phyloP scores from a whole-genome alignment of 192 early-diverging fungal species.

The Entrophospora sp. region DNA sequence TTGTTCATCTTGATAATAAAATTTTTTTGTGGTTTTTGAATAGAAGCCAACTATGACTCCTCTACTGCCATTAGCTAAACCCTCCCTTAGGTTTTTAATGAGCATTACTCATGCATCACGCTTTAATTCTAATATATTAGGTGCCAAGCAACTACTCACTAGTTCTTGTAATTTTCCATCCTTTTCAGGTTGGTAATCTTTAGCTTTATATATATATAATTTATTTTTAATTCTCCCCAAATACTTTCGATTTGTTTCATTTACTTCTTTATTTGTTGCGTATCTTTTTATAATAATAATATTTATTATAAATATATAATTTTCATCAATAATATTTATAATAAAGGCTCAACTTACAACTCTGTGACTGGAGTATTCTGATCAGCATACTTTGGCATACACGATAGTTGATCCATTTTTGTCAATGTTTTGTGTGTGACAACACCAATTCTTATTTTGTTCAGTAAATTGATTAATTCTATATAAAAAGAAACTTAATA shows the following conservation, averaged over 20 bases:
- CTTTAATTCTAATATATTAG: conserved; percentile 56
- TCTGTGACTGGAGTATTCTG: conserved; percentile 58
- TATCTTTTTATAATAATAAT: conserved; percentile 41
- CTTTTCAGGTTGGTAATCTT: conserved; percentile 31
- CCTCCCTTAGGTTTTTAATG: conserved; percentile 56
- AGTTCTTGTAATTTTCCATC: conserved; percentile 18
- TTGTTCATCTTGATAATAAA: conserved; percentile 9
- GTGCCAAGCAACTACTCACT: conserved; percentile 48
- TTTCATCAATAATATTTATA: neutral
- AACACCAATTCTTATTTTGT: conserved; percentile 74
- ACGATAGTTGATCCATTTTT: conserved; percentile 41
- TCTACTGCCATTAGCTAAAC: conserved; percentile 74
- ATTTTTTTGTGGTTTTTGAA: conserved; percentile 28
- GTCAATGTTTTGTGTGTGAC: conserved; percentile 45
- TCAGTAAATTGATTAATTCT: conserved; percentile 68
- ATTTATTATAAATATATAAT: neutral
- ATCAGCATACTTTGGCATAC: conserved; percentile 38
- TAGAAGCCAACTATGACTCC: too few species aligned
- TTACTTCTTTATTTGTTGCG: conserved; percentile 46
- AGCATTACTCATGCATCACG: conserved; percentile 78
- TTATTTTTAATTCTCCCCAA: conserved; percentile 46
- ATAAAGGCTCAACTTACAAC: conserved; percentile 43
- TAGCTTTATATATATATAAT: conserved; percentile 32
- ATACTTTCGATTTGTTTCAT: conserved; percentile 50
- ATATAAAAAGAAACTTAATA: neutral